Evolutionary conservation across 1,139 yeast genomes (phyloP), one percentile per base, ranked within the genome.

Genomic region (Schwanniomyces etchellsii): DNA sequence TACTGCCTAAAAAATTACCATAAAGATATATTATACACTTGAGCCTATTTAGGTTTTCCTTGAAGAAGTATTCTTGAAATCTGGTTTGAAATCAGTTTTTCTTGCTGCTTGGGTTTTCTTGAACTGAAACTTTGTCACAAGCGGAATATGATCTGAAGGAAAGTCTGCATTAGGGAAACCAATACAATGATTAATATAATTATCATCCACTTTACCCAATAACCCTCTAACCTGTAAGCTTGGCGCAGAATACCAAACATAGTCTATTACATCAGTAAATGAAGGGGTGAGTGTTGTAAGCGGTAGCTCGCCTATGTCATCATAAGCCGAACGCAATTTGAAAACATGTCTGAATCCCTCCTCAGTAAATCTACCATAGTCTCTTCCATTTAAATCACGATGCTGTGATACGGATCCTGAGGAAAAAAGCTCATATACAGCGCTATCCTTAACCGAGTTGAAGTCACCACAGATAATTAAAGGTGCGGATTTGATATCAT

Each of bases 81-180:
- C 33, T 20, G 74, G 77, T 48, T 68, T 72, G 44, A 67, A 62
- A 38, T 70, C 71, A 27, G 67, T 63, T 39, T 60, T 65, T 41
- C 51, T 52, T 12, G 42, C 32, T 6, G 51, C 38, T 16, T 45
- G 49, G 27, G 48, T 45, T 52, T 77, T 81, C 53, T 78, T 78
- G 49, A 86, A 72, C 45, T 78, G 84, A 47, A 88, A 81, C 53
- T 79, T 77, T 17, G 91, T 68, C 35, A 88, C 73, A 41, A 89
- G 64, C 12, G 96, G 91, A 47, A 89, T 76, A 58, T 91, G 97
- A 57, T 91, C 98, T 27, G 96, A 84, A 21, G 97, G 96, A 61
- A 83, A 82, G 52, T 88, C 84, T 13, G 89, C 88, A 52, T 86
- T 86, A 14, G 99, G 99, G 57, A 91, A 79, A 6, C 97, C 99